These are phyloP conservation scores for Rhynchosporium secalis DNA, from an alignment of 2,329 filamentous ascomycete species.

Conservation along the genomic window DNA sequence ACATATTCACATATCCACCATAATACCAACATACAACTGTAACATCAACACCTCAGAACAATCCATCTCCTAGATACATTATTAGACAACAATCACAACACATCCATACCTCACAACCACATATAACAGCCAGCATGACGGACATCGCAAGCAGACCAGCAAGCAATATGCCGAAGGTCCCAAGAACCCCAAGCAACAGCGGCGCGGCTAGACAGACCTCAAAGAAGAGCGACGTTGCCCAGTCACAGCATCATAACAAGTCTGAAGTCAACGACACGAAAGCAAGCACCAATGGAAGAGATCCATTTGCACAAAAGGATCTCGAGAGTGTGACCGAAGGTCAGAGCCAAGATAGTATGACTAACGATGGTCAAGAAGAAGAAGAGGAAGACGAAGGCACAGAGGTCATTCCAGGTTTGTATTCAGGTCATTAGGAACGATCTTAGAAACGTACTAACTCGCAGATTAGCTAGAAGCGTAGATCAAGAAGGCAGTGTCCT, in stretches of 20 bases:
- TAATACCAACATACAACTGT: background rate
- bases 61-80: background rate
- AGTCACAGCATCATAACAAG: background rate
- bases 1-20: background rate
- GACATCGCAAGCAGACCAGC: constrained; percentile 24
- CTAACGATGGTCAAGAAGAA: constrained; percentile 20
- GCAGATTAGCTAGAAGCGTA: constrained; percentile 26
- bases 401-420: constrained; percentile 12
- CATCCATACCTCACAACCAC: background rate
- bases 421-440: no score
- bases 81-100: constrained; percentile 5
- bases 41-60: constrained; percentile 12
- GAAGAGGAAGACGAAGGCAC: constrained; percentile 25
- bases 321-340: constrained; percentile 10
- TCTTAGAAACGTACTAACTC: background rate
- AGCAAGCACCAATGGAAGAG: background rate
- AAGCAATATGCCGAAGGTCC: constrained; percentile 22
- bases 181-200: constrained; percentile 17
- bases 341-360: background rate
- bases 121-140: constrained; percentile 27
- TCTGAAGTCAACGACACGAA: constrained; percentile 10
- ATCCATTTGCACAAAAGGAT: constrained; percentile 8
- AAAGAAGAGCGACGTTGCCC: constrained; percentile 11
- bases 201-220: constrained; percentile 13
- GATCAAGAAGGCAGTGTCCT: constrained; percentile 56